Conservation (phyloP, 768 basidiomycete species). For the Cystofilobasidium capitatum region DNA sequence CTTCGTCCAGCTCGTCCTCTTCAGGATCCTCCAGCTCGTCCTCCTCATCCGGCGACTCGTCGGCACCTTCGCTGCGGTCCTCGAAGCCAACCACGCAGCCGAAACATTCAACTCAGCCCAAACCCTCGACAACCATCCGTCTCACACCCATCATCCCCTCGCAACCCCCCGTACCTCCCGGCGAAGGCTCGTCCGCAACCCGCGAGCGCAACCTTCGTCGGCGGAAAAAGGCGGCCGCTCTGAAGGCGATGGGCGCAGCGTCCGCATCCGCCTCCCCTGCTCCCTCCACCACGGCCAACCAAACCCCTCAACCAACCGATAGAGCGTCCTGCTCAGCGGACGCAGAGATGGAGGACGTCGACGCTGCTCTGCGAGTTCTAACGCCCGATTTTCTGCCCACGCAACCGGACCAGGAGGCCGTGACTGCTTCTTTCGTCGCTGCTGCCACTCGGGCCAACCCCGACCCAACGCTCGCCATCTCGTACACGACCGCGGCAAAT, state of each 20-base stretch:
- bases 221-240: conserved; percentile 16
- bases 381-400: neutral
- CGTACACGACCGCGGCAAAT: conserved; percentile 2
- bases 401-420: neutral
- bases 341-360: neutral
- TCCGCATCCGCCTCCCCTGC: neutral
- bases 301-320: no score
- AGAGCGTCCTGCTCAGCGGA: no score
- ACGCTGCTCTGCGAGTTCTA: neutral
- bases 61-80: conserved; percentile 1
- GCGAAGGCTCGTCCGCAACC: conserved; percentile 13
- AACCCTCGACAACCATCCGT: neutral
- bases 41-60: conserved; percentile 5
- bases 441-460: neutral
- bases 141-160: conserved; percentile 10
- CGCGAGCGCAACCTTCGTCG: conserved; percentile 23
- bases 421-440: neutral
- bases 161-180: conserved; percentile 22
- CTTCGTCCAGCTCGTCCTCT: neutral
- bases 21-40: neutral
- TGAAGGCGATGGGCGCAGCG: neutral
- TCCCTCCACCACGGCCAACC: neutral
- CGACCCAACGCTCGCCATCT: neutral
- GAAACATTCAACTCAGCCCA: neutral
- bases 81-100: conserved; percentile 2